Percentiles rank a stretch among this genome's conserved stretches.
These are phyloP conservation scores for Darksidea phi DNA, from an alignment of 495 filamentous ascomycete species.

Conservation along the genomic window DNA sequence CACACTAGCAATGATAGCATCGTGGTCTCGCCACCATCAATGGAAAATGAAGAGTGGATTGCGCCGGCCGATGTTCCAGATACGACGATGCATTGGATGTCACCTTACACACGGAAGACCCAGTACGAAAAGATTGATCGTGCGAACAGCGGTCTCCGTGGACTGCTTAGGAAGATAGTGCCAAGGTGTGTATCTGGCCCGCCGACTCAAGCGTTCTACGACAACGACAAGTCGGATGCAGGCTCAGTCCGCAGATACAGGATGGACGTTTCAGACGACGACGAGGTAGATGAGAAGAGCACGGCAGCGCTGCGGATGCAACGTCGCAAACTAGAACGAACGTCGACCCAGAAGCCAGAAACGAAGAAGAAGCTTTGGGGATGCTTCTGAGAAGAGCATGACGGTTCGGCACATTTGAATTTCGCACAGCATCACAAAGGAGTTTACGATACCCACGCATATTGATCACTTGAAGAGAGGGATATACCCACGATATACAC, in stretches of 20 bases:
- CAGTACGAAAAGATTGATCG: constrained; percentile 33
- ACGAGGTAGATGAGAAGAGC: constrained; percentile 23
- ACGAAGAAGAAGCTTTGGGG: constrained; percentile 20
- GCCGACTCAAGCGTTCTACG: constrained; percentile 21
- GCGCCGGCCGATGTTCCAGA: constrained; percentile 4
- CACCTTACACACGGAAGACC: constrained; percentile 17
- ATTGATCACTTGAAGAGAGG: background rate
- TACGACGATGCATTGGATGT: constrained; percentile 34
- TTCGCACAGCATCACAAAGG: constrained; percentile 6
- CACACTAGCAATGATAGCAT: background rate
- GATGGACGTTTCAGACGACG: constrained; percentile 16
- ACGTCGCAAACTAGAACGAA: background rate
- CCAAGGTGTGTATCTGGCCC: constrained; percentile 28
- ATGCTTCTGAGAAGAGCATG: constrained; percentile 14
- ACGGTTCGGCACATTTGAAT: background rate
- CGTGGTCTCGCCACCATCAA: background rate
- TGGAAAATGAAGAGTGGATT: constrained; percentile 8
- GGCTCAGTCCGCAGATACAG: constrained; percentile 30
- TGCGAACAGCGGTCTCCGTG: constrained; percentile 21
- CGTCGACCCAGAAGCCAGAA: background rate
- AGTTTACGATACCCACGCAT: constrained; percentile 22
- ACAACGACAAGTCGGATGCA: constrained; percentile 20
- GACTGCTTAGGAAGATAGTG: constrained; percentile 16
- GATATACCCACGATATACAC: background rate
- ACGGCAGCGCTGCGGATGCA: background rate